These are phyloP conservation scores for Colletotrichum sp. DNA, from an alignment of 2,329 filamentous ascomycete species.

Conservation along the genomic window DNA sequence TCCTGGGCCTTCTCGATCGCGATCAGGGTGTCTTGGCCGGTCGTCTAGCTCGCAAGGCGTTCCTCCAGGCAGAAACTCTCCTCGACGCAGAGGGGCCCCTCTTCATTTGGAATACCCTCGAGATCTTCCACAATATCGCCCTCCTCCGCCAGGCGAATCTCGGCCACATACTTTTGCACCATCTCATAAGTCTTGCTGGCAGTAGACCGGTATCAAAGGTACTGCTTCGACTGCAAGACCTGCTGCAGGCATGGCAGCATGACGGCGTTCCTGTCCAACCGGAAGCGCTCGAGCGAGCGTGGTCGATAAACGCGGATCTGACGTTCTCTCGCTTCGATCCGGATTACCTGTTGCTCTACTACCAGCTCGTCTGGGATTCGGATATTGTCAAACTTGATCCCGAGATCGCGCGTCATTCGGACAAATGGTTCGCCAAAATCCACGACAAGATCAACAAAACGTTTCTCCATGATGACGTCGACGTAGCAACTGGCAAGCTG, in stretches of 20 bases:
- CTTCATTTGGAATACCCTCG: conserved; percentile 19
- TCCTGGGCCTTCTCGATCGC: conserved; percentile 14
- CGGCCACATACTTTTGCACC: conserved; percentile 14
- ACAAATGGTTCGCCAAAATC: background rate
- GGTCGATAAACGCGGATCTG: conserved; percentile 23
- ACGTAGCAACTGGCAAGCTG: background rate
- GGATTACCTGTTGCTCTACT: conserved; percentile 18
- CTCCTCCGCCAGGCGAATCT: background rate
- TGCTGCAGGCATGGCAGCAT: background rate
- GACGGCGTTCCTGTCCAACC: background rate
- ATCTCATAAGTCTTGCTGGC: conserved; percentile 11
- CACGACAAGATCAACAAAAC: background rate
- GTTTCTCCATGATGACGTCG: background rate
- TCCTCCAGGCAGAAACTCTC: conserved; percentile 24
- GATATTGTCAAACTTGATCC: background rate
- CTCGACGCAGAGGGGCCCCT: conserved; percentile 18
- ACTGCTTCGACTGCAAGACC: background rate
- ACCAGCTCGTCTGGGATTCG: conserved; percentile 23
- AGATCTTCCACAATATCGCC: conserved; percentile 15
- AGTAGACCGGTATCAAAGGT: background rate
- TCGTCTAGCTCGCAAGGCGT: conserved; percentile 25
- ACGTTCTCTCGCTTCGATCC: conserved; percentile 16
- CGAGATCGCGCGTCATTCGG: background rate
- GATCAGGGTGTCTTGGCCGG: conserved; percentile 24
- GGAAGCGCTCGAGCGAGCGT: conserved; percentile 17